Percentiles rank a stretch among this genome's conserved stretches.
These are phyloP conservation scores for Malassezia slooffiae DNA, from an alignment of 1,284 basidiomycete species.

Conservation along the genomic window DNA sequence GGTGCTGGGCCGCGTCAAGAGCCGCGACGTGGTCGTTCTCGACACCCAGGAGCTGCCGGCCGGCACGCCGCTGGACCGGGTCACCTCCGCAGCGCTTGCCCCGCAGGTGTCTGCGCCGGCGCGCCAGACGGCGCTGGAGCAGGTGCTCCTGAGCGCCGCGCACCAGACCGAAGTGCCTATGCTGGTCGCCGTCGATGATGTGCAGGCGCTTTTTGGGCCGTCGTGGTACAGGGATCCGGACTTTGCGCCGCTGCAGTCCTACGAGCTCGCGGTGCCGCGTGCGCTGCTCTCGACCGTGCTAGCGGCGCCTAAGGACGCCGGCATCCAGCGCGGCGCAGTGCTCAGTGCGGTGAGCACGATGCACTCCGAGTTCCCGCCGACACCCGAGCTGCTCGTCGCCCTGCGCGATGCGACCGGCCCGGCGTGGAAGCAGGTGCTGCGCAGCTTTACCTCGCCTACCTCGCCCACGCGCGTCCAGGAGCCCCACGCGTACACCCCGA, in stretches of 20 bases:
- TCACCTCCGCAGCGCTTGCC: slow-evolving; percentile 11
- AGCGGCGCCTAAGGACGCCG: slow-evolving; percentile 1
- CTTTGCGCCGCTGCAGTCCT: slow-evolving; percentile 61
- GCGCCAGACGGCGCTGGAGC: slow-evolving; percentile 56
- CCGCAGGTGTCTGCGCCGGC: slow-evolving; percentile 5
- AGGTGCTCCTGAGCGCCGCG: slow-evolving; percentile 58
- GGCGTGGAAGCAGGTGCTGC: slow-evolving; percentile 8
- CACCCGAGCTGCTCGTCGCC: slow-evolving; percentile 23
- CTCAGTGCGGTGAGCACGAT: slow-evolving; percentile 24
- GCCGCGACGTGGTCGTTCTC: slow-evolving; percentile 11
- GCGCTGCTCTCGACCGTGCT: slow-evolving; percentile 24
- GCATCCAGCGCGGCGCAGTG: slow-evolving; percentile 18
- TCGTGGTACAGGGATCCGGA: slow-evolving; percentile 68
- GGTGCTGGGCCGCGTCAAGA: slow-evolving; percentile 17
- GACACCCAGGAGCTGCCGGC: slow-evolving; percentile 16
- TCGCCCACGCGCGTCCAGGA: slow-evolving; percentile 15
- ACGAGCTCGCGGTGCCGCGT: slow-evolving; percentile 70
- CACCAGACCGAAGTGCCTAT: slow-evolving; percentile 62
- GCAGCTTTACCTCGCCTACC: slow-evolving; percentile 5
- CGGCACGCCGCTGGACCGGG: slow-evolving; percentile 20
- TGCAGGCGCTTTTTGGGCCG: slow-evolving; percentile 66
- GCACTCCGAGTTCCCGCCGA: slow-evolving; percentile 22
- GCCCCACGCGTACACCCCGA: slow-evolving; percentile 30
- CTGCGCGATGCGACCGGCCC: slow-evolving; percentile 9
- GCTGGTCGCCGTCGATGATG: slow-evolving; percentile 73